Evolutionary conservation across 768 basidiomycete genomes (phyloP), one percentile per base, ranked within the genome.

Genomic region (Boletus sp.): DNA sequence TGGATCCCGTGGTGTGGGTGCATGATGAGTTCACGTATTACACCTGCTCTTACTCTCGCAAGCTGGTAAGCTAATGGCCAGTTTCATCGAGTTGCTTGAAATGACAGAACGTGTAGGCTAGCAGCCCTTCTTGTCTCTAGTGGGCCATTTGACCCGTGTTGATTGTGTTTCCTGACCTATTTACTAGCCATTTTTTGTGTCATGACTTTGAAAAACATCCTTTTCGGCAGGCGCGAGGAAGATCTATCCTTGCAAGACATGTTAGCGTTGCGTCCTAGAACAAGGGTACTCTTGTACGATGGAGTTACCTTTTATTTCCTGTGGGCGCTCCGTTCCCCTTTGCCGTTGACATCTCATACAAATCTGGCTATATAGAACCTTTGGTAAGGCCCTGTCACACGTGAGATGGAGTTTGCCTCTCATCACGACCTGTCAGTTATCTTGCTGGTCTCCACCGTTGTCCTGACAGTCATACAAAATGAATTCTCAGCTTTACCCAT

Each of bases 11-110:
- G 56, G 60, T 49, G 42, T 1, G 66, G 66, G 2, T 67, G 66
- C 29, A 56, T 59, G 47, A 14, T 17, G 7, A 54, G 37, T 20
- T 59, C 58, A 9, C 37, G 7, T 18, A 7, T 28, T 32, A 64
- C 61, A 17, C 64, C 64, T n/a, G 18, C 40, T 8, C 54, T 66
- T 30, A 64, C 64, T 7, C 64, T 67, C 28, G 52, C 50, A n/a
- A 60, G 64, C 24, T 67, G 66, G 66, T 67, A 40, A 53, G 66
- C 12, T 5, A 12, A 44, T 4, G 9, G 28, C 28, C 8, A 14
- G 1, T 46, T 40, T 17, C 1, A 7, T 47, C 7, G 9, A 17
- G 8, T 17, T n/a, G 5, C 20, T 40, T 14, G 29, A 5, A 33
- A 37, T 67, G 37, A 68, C 11, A 12, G 12, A 18, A 28, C 2